A percentile compares a stretch with the other conserved stretches of the same genome.
These are phyloP conservation scores for Mariannaea sp. DNA, from an alignment of 2,329 filamentous ascomycete genomes.

Conservation along the genomic window DNA sequence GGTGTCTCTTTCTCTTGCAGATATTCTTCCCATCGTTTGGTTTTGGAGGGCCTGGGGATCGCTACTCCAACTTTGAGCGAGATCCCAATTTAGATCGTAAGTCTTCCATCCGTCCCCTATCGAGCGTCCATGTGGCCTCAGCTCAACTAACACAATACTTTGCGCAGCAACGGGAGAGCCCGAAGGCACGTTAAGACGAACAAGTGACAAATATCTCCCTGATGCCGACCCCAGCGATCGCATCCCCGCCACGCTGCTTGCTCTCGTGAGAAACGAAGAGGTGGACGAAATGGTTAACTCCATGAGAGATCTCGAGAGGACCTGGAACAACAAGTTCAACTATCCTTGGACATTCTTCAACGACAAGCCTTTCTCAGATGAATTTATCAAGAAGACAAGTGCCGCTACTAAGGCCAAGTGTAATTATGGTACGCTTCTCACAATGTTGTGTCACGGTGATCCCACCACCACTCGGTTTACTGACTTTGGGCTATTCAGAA, in stretches of 20 bases:
- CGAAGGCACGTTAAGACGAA: slow-evolving; percentile 73
- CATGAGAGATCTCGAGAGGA: slow-evolving; percentile 89
- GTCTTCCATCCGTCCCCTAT: slow-evolving; percentile 40
- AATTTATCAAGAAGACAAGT: slow-evolving; percentile 84
- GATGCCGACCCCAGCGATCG: slow-evolving; percentile 77
- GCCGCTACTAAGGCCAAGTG: slow-evolving; percentile 88
- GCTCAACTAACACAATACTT: slow-evolving; percentile 24
- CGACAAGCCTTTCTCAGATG: slow-evolving; percentile 87
- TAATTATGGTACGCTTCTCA: slow-evolving; percentile 69
- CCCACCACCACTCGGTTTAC: background rate
- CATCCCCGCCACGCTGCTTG: slow-evolving; percentile 91
- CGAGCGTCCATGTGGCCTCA: slow-evolving; percentile 8
- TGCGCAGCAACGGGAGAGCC: slow-evolving; percentile 79
- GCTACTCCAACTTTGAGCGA: slow-evolving; percentile 64
- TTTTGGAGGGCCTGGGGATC: slow-evolving; percentile 49
- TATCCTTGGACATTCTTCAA: slow-evolving; percentile 99
- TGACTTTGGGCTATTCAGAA: slow-evolving; percentile 57
- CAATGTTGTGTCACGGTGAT: too few relatives aligned
- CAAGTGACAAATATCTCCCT: slow-evolving; percentile 76
- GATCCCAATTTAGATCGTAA: slow-evolving; percentile 89
- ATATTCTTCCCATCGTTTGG: slow-evolving; percentile 64
- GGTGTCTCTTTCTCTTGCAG: slow-evolving; percentile 79
- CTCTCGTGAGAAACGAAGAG: slow-evolving; percentile 92
- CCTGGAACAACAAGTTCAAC: slow-evolving; percentile 99
- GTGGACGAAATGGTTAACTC: slow-evolving; percentile 81